Conservation (phyloP, 225 moss, liverwort and hornwort genomes). For the Sphagnum tenellum region DNA sequence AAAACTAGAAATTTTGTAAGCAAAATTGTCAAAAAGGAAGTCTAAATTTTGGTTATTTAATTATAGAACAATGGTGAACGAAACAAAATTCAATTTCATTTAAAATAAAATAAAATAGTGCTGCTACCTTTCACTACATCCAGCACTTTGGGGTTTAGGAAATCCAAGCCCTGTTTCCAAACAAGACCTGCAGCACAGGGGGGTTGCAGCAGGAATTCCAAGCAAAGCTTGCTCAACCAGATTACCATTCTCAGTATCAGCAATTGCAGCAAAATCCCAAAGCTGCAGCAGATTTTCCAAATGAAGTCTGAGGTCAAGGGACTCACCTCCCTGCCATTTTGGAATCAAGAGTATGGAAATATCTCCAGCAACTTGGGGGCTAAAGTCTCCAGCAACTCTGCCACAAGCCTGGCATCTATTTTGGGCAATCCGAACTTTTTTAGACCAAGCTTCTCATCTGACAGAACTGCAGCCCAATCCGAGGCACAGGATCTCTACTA, state of each 20-base stretch:
- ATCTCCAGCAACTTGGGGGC: no score
- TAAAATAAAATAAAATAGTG: no score
- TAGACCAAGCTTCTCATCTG: slow-evolving; percentile 74
- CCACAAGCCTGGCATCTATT: slow-evolving; percentile 49
- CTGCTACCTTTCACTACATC: no score
- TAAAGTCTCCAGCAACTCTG: slow-evolving; percentile 36
- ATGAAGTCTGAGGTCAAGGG: slow-evolving; percentile 9
- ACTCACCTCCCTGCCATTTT: no score
- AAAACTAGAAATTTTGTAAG: no score
- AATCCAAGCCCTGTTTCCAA: no score
- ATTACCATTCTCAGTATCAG: slow-evolving; percentile 47
- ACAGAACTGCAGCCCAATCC: slow-evolving; percentile 78
- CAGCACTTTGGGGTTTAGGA: no score
- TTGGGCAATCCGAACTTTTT: slow-evolving; percentile 49
- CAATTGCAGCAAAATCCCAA: slow-evolving; percentile 42
- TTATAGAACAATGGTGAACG: no score
- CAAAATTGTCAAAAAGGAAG: no score
- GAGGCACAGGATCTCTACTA: slow-evolving; percentile 85
- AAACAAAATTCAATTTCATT: no score
- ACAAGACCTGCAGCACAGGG: slow-evolving; percentile 17
- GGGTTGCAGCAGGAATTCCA: slow-evolving; percentile 39
- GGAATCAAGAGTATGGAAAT: no score
- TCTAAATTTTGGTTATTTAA: no score
- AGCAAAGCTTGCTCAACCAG: slow-evolving; percentile 36
- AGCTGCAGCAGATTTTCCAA: slow-evolving; percentile 60